Conservation (phyloP, 139 green algal species). For the Micractinium sp. region DNA sequence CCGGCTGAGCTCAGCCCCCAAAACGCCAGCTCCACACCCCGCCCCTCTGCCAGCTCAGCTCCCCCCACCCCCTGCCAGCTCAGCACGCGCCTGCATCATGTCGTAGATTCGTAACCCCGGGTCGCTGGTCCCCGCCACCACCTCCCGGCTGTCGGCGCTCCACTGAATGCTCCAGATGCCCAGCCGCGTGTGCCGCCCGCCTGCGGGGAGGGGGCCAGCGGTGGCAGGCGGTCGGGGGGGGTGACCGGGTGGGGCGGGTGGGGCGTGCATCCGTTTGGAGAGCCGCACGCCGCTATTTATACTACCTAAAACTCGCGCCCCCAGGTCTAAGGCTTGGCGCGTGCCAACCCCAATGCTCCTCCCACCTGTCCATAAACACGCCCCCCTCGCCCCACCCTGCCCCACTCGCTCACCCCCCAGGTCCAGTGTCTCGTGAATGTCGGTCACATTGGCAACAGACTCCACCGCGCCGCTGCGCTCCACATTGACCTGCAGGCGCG, state of each 20-base stretch:
- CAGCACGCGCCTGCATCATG: constrained; percentile 56
- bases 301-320: too few species aligned
- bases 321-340: too few species aligned
- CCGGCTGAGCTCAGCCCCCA: not conserved
- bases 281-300: too few species aligned
- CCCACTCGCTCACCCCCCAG: not conserved
- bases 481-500: constrained; percentile 58
- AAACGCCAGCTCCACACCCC: not conserved
- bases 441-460: constrained; percentile 63
- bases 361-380: too few species aligned
- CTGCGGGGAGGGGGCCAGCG: not conserved
- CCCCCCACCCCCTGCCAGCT: not conserved
- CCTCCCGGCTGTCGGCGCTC: constrained; percentile 58
- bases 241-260: not conserved
- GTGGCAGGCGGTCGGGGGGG: not conserved
- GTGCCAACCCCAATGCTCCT: too few species aligned
- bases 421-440: constrained; percentile 68
- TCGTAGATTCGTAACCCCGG: constrained; percentile 83
- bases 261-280: not conserved
- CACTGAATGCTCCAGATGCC: constrained; percentile 73
- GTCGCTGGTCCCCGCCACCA: constrained; percentile 82
- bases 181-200: constrained; percentile 6
- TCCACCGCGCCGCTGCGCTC: constrained; percentile 41
- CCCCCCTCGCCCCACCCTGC: not conserved
- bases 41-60: not conserved